phyloP scores from a whole-genome alignment of 2,329 filamentous ascomycete genomes.

The Plectosphaerella sp. region DNA sequence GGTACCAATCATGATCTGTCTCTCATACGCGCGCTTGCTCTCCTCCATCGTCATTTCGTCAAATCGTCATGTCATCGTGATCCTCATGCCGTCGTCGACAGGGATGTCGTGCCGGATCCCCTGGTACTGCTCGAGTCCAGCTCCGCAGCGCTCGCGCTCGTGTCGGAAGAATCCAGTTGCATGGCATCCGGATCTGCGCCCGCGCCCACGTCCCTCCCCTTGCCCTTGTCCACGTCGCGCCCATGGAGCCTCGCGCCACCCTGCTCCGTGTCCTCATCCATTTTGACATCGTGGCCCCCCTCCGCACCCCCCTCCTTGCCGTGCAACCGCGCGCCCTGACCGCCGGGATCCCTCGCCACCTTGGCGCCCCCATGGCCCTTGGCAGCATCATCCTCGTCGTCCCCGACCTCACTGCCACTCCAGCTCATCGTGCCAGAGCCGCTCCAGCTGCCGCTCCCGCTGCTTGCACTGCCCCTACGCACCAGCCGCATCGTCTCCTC shows the following conservation, averaged over 20 bases:
- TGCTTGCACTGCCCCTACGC: slow-evolving; percentile 23
- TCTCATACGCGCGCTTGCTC: background rate
- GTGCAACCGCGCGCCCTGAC: background rate
- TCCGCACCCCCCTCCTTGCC: background rate
- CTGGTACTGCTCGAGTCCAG: slow-evolving; percentile 29
- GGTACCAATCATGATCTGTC: background rate
- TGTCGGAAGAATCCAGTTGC: slow-evolving; percentile 25
- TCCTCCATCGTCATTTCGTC: slow-evolving; percentile 1
- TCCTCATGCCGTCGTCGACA: slow-evolving; percentile 24
- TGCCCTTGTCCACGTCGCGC: slow-evolving; percentile 15
- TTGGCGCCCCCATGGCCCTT: background rate
- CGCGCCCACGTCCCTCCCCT: slow-evolving; percentile 8
- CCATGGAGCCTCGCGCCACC: slow-evolving; percentile 1
- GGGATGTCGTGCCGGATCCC: slow-evolving; percentile 31
- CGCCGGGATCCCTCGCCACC: background rate
- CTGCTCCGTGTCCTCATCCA: slow-evolving; percentile 5
- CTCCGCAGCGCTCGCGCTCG: slow-evolving; percentile 31
- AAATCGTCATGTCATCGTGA: slow-evolving; percentile 1
- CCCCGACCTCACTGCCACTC: slow-evolving; percentile 28
- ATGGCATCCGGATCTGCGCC: slow-evolving; percentile 9
- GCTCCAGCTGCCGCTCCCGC: slow-evolving; percentile 21
- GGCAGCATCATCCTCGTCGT: slow-evolving; percentile 8
- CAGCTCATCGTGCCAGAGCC: slow-evolving; percentile 23
- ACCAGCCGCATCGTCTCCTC: slow-evolving; percentile 61
- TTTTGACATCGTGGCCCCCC: slow-evolving; percentile 7